Conservation (phyloP, 2,329 filamentous ascomycete species). For the Neonectria neomacrospora region DNA sequence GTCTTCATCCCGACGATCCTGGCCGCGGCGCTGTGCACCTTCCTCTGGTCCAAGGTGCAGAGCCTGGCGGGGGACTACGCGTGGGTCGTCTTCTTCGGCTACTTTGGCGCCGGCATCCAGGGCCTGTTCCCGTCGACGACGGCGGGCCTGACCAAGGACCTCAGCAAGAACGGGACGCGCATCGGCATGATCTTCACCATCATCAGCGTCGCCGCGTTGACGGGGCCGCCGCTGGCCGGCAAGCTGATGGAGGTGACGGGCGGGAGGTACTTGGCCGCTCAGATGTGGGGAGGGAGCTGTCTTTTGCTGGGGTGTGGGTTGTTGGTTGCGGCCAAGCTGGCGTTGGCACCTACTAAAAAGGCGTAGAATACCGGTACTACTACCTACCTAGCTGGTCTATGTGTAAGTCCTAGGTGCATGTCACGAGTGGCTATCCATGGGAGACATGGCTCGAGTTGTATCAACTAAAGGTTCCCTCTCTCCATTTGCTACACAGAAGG, state of each 20-base stretch:
- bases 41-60: constrained; percentile 64
- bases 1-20: constrained; percentile 63
- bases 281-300: constrained; percentile 60
- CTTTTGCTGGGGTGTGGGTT: constrained; percentile 57
- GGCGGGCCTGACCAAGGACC: constrained; percentile 61
- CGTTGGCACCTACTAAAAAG: constrained; percentile 42
- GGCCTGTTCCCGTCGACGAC: constrained; percentile 69
- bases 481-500: not conserved
- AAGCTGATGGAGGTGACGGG: constrained; percentile 57
- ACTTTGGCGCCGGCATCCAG: constrained; percentile 72
- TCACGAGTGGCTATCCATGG: not conserved
- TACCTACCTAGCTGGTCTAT: too few relatives aligned
- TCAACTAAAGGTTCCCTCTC: not conserved
- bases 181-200: constrained; percentile 71
- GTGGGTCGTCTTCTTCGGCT: constrained; percentile 72
- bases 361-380: too few relatives aligned
- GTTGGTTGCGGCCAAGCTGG: constrained; percentile 53
- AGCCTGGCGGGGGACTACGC: constrained; percentile 56
- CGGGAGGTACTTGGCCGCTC: constrained; percentile 61
- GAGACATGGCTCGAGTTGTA: not conserved
- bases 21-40: constrained; percentile 57
- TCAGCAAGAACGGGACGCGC: constrained; percentile 64
- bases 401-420: not conserved
- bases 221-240: constrained; percentile 65
- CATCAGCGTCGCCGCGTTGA: constrained; percentile 64